Evolutionary conservation across 352 stramenopile species (phyloP), one percentile per base, ranked within the genome.

Genomic region (Phytopythium mirpurense): DNA sequence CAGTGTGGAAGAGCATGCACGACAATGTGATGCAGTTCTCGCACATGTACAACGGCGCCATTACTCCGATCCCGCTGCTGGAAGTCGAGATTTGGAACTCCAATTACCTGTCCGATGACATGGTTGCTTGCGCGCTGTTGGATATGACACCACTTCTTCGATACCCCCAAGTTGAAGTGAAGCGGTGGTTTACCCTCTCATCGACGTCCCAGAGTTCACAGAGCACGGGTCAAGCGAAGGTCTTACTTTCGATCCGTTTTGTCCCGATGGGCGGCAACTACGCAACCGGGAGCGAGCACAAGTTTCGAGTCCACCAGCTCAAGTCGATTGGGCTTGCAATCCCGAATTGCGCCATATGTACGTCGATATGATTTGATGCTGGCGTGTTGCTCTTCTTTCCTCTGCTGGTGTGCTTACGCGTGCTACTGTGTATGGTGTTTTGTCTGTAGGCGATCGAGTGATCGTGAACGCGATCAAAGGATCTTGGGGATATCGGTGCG

Each of bases 21-120:
- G 78, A 90, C 54, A 93, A 92, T 48, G 68, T 62, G 54, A 86
- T 93, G 77, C 77, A 87, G 23, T 87, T 95, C 41, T 79, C 83
- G 31, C 84, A 95, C 67, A 90, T 92, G 75, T 95, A 92, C 70
- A 95, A 92, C 67, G 92, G 82, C 59, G 83, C 72, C 14, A 93
- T 92, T 65, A 95, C 83, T 3, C 84, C 84, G 5, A 90, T 93
- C 27, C 84, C 84, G 29, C 56, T 92, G 19, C 62, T 95, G 1
- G 82, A 93, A 56, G 77, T 95, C 29, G 82, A 95, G 56, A 77
- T 95, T 32, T 95, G 85, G 67, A 95, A 88, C 48, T 81, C 79
- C 45, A 92, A 88, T 56, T 95, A 90, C 57, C 55, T 95, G 32
- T 63, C 79, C 5, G 76, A 95, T 46, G 82, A 95, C 29, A 69